Evolutionary conservation across 108 stramenopile species (phyloP).

Genomic region (Asterionellopsis glacialis): DNA sequence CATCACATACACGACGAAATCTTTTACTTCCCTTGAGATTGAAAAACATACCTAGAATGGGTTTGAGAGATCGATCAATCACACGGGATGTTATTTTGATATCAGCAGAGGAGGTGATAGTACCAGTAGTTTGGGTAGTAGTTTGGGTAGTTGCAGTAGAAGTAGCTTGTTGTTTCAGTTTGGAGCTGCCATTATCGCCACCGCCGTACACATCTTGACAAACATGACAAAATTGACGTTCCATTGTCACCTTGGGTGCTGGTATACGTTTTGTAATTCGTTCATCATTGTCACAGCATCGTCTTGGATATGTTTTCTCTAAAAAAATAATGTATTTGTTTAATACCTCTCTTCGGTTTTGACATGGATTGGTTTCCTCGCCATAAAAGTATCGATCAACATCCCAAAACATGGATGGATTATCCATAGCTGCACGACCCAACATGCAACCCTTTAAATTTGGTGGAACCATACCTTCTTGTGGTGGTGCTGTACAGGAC

Average conservation of each 20-base stretch:
- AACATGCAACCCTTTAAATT: constrained; percentile 69
- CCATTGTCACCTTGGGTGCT: too few relatives aligned
- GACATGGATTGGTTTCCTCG: constrained; percentile 49
- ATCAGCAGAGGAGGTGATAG: too few relatives aligned
- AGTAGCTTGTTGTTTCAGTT: too few relatives aligned
- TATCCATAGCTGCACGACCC: constrained; percentile 67
- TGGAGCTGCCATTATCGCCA: too few relatives aligned
- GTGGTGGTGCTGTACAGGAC: constrained; percentile 58
- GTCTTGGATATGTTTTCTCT: constrained; percentile 57
- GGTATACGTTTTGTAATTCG: constrained; percentile 13
- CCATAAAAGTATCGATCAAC: constrained; percentile 77
- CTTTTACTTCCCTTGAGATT: constrained; percentile 32
- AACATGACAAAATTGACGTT: too few relatives aligned
- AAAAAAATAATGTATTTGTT: constrained; percentile 54
- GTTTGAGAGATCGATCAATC: constrained; percentile 46
- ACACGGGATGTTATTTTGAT: constrained; percentile 45
- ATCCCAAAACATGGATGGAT: constrained; percentile 58
- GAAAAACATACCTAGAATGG: constrained; percentile 46
- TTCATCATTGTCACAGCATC: constrained; percentile 68
- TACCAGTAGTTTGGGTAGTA: too few relatives aligned
- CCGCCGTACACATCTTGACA: too few relatives aligned
- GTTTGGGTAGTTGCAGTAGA: too few relatives aligned
- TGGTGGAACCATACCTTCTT: constrained; percentile 21
- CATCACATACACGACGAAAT: constrained; percentile 39
- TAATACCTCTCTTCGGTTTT: constrained; percentile 59